Percentiles rank a stretch among this genome's conserved stretches.
Evolutionary conservation across 2,329 filamentous ascomycete genomes (phyloP).

Genomic region (Ophioceras dolichostomum): DNA sequence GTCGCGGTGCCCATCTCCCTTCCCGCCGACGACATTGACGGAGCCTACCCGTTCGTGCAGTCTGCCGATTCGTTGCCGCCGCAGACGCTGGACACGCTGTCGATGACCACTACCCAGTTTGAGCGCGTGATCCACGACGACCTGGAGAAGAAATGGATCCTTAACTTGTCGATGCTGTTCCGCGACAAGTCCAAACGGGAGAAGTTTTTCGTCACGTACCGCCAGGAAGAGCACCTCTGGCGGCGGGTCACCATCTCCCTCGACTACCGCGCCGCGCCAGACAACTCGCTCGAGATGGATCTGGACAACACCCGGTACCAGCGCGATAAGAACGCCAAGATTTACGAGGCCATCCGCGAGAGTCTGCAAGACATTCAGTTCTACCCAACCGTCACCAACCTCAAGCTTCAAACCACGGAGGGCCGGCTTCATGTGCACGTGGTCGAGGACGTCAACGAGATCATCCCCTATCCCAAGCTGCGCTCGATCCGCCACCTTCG

Average conservation of each 20-base stretch:
- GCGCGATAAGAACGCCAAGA: conserved; percentile 81
- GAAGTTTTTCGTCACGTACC: conserved; percentile 96
- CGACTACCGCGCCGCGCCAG: conserved; percentile 74
- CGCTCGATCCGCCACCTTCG: conserved; percentile 62
- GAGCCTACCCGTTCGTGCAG: conserved; percentile 2
- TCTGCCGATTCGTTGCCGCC: no score
- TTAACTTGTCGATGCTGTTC: conserved; percentile 98
- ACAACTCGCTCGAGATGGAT: conserved; percentile 76
- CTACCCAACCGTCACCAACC: conserved; percentile 89
- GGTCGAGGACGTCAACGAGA: conserved; percentile 93
- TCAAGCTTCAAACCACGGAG: conserved; percentile 82
- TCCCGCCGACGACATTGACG: background rate
- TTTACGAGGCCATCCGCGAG: conserved; percentile 89
- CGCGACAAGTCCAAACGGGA: conserved; percentile 84
- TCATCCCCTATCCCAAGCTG: conserved; percentile 71
- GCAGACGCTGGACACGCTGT: conserved; percentile 25
- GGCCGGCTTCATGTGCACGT: conserved; percentile 90
- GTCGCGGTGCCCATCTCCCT: background rate
- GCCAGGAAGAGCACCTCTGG: conserved; percentile 68
- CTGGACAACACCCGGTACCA: conserved; percentile 69
- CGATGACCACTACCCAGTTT: conserved; percentile 40
- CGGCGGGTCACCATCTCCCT: conserved; percentile 84
- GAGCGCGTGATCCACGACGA: conserved; percentile 63
- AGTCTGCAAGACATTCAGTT: conserved; percentile 91
- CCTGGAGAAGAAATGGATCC: conserved; percentile 80